Conservation (phyloP, 106 monocot species). For the Hemerocallis citrina region DNA sequence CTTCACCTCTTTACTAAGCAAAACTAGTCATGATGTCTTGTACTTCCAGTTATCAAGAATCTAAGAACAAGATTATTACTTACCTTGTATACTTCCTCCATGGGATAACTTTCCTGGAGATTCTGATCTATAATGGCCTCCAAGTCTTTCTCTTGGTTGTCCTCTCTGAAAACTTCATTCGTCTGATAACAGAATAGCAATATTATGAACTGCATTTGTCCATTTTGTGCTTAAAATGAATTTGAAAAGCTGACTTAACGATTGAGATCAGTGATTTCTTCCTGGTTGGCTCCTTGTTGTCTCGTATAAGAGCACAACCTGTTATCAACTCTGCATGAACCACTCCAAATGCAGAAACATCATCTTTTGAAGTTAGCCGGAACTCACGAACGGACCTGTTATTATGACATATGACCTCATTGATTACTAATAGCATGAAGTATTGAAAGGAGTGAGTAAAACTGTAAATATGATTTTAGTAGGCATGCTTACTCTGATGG, state of each 20-base stretch:
- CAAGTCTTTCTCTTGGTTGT: conserved; percentile 26
- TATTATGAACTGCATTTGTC: neutral
- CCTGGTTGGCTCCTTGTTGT: conserved; percentile 25
- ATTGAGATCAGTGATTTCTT: conserved; percentile 24
- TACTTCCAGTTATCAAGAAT: too few relatives aligned
- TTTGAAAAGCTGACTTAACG: conserved; percentile 17
- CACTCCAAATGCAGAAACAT: conserved; percentile 53
- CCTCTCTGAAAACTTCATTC: conserved; percentile 15
- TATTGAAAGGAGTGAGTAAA: neutral
- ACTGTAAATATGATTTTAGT: neutral
- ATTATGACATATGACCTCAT: neutral
- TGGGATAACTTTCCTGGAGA: conserved; percentile 27
- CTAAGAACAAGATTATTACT: too few relatives aligned
- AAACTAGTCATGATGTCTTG: too few relatives aligned
- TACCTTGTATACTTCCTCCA: conserved; percentile 43
- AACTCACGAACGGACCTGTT: conserved; percentile 33
- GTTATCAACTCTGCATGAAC: conserved; percentile 52
- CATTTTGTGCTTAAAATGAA: neutral
- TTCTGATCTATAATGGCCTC: conserved; percentile 30
- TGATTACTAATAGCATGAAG: neutral
- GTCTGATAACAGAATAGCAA: conserved; percentile 24
- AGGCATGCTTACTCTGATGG: conserved; percentile 38
- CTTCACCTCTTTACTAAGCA: too few relatives aligned
- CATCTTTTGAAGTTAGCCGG: conserved; percentile 40
- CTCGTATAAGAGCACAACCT: conserved; percentile 30